A percentile compares a stretch with the other conserved stretches of the same genome.
Conservation (phyloP, 768 basidiomycete species). For the Lactarius hengduanensis region DNA sequence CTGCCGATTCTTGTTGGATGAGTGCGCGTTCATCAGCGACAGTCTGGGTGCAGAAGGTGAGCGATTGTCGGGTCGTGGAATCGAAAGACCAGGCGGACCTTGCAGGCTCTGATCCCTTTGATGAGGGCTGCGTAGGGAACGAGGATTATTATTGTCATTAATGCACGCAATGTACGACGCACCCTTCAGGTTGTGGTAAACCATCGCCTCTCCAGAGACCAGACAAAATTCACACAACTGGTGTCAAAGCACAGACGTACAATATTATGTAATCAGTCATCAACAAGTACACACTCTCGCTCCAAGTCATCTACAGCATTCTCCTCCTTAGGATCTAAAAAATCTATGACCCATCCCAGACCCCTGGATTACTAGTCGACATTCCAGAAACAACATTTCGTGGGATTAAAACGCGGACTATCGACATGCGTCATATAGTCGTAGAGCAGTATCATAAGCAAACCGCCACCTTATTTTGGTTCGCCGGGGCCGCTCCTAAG, state of each 20-base stretch:
- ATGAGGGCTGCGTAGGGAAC: constrained; percentile 67
- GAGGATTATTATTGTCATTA: constrained; percentile 31
- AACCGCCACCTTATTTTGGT: neutral
- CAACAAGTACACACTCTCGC: neutral
- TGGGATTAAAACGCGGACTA: too few species aligned
- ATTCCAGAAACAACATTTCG: too few species aligned
- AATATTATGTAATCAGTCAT: neutral
- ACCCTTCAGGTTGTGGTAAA: constrained; percentile 88
- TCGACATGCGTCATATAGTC: too few species aligned
- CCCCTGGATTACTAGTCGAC: too few species aligned
- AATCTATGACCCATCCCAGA: too few species aligned
- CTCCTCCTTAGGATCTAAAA: too few species aligned
- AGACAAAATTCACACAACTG: neutral
- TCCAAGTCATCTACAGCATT: too few species aligned
- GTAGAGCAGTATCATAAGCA: neutral
- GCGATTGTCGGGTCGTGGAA: neutral
- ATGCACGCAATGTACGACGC: constrained; percentile 27
- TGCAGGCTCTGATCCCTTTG: constrained; percentile 97
- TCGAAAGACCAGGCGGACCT: constrained; percentile 45
- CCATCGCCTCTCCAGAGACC: constrained; percentile 44
- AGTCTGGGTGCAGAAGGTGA: constrained; percentile 55
- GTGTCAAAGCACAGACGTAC: neutral
- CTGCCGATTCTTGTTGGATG: constrained; percentile 96
- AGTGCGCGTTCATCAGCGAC: constrained; percentile 97
- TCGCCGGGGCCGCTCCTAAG: neutral